These are phyloP conservation scores for Trichoderma atroviride DNA, from an alignment of 2,329 filamentous ascomycete species.

Conservation along the genomic window DNA sequence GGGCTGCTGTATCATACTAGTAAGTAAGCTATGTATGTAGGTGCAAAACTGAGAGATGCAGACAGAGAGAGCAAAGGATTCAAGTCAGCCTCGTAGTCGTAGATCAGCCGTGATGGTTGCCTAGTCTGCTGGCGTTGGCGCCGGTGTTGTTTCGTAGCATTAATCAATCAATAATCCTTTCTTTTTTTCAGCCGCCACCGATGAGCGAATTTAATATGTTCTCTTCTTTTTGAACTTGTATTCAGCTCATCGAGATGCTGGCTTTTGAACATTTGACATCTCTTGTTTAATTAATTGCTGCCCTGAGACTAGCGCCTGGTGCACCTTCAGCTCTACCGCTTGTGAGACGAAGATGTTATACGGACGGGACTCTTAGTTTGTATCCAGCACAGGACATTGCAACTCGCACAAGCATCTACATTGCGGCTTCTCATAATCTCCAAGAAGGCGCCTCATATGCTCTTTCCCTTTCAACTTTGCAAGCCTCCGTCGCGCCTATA, in stretches of 20 bases:
- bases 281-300: neutral
- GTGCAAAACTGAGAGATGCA: neutral
- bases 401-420: neutral
- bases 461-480: slow-evolving; percentile 1
- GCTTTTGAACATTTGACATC: neutral
- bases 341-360: neutral
- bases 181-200: neutral
- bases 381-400: neutral
- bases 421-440: neutral
- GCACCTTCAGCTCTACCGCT: neutral
- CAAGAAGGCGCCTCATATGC: neutral
- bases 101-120: slow-evolving; percentile 3
- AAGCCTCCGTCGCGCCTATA: neutral
- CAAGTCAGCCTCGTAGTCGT: slow-evolving; percentile 1
- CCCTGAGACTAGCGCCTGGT: neutral
- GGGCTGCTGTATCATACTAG: neutral
- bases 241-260: neutral
- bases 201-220: neutral
- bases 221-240: neutral
- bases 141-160: neutral
- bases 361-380: neutral
- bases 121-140: neutral
- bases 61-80: neutral
- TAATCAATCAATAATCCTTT: neutral
- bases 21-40: neutral